Base-by-base conservation (phyloP, 2,329 filamentous ascomycete species). In the Pyricularia pennisetigena region DNA sequence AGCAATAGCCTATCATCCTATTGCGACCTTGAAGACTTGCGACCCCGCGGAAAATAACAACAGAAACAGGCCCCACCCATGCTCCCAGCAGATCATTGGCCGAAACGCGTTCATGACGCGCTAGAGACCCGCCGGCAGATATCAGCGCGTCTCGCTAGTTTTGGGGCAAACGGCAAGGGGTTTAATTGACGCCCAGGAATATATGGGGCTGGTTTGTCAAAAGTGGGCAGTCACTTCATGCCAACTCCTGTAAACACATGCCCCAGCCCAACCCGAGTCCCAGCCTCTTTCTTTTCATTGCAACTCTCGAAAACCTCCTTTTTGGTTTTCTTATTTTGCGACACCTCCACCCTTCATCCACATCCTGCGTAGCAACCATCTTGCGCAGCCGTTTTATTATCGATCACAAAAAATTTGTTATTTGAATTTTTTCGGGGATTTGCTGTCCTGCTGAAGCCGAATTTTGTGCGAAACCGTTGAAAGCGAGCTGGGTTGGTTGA, bases 211-310 rank as follows among this genome's bases (percentile, higher is more conserved):
- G 14, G 29, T 20, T 20, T 65, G 63, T 30, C 59, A 62, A 30
- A 30, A 26, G 59, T 62, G 23, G 59, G 24, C 14, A 12, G 59
- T 62, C 59, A 28, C 59, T 24, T 28, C 24, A 30, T n/a, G 63
- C 63, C 10, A 65, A 41, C 29, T n/a, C 35, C 64, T 54, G 59
- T 12, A 62, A 62, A 62, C 59, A 62, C 14, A 62, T 26, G 59
- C 59, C 65, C 65, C 65, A 66, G 65, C 41, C 65, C 65, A 66
- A 26, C 26, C 72, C 71, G 69, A 70, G 66, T 71, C 70, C 69
- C 68, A 72, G 69, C 57, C 67, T 68, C 66, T 67, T 67, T 71
- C 70, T 70, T 69, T 69, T 67, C 70, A 72, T 73, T 70, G 65
- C 54, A 66, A 66, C 65, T 62, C 59, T 62, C 59, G 59, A 62